Base-by-base conservation (phyloP, 1,284 basidiomycete species). In the Ustilago sp. region DNA sequence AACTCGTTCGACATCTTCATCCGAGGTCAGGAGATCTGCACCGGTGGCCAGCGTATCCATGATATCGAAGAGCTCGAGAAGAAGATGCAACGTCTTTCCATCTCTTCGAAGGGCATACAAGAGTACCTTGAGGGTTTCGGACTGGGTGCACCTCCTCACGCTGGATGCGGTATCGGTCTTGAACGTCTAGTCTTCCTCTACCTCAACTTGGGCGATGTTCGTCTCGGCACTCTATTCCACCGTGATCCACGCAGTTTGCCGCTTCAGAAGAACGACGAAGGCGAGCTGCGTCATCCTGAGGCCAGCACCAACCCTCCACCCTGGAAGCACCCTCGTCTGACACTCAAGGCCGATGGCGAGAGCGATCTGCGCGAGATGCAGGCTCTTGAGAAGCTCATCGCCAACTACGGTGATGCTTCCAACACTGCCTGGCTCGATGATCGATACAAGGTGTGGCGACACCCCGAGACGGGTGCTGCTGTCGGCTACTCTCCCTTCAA, bases 351-450 rank as follows among this genome's bases (percentile, higher is more conserved):
- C 2, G 74, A 74, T 13, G 68, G 45, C 39, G 68, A 77, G 45
- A 72, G 64, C 47, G 62, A 77, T 47, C 43, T 77, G 51, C 70
- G 67, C 79, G 81, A 79, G 41, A 60, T 86, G 58, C 83, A 84
- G 62, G 72, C 82, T 0, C 62, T 88, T 12, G 86, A 86, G 63
- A 81, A 89, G 83, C 86, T 89, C 36, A 89, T 90, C 66, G 89
- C 89, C 41, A 88, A 89, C 72, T 90, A 89, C 79, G 89, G 89
- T 45, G 89, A 90, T 72, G 88, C 89, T 41, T 88, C 89, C 68
- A 90, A 89, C 80, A 90, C 89, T 19, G 88, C 88, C 3, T 89
- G 89, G 88, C 86, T 89, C 15, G 89, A 90, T 75, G 88, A 88
- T n/a, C 86, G 89, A n/a, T 90, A 89, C 87, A 85, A 87, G 34